Evolutionary conservation across 2,329 filamentous ascomycete species (phyloP), one percentile per base, ranked within the genome.

Genomic region (Exophiala spinifera): DNA sequence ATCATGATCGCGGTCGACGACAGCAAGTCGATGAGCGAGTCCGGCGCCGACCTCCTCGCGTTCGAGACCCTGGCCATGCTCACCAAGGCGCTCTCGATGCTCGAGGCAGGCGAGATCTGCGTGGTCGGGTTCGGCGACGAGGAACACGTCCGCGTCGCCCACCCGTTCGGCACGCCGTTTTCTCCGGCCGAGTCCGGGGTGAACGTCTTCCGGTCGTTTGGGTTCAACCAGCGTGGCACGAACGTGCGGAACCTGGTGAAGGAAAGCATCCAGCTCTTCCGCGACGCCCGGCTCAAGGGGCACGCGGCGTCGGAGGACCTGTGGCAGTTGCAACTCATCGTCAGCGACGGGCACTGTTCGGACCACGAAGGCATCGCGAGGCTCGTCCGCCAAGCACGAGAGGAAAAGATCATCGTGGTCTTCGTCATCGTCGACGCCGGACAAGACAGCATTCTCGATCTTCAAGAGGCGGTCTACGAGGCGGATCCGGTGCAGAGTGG

Each of bases 1-100:
- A 95, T 99, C 71, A 85, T 99, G 76, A 86, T 99, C 46, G 95
- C 94, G 36, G 90, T 99, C 34, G 94, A 99, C 71, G 94, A 99
- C 76, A 92, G 87, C 65, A 89, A 88, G 70, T 91, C 86, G 56
- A 99, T 99, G 94, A 86, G 88, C 14, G 91, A 96, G 68, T 84
- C 81, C 20, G 81, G 83, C 1, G 87, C 87, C 8, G 88, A 87
- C 39, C 80, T 83, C 15, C 81, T 99, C 3, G 94, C 94, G 0
- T 90, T 99, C 68, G 91, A 97, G 68, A 96, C 92, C 0, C 83
- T 99, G 2, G 91, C 95, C 25, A 88, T 99, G 71, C 87, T 99
- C 8, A 87, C 90, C 3, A 87, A 90, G 57, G 87, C 87, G 19
- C 80, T 99, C 20, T 85, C 86, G 42, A 95, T 96, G 86, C 85